A percentile compares a stretch with the other conserved stretches of the same genome.
These are phyloP conservation scores for Bonia amplexicaulis DNA, from an alignment of 176 grass and related monocot species.

Conservation along the genomic window DNA sequence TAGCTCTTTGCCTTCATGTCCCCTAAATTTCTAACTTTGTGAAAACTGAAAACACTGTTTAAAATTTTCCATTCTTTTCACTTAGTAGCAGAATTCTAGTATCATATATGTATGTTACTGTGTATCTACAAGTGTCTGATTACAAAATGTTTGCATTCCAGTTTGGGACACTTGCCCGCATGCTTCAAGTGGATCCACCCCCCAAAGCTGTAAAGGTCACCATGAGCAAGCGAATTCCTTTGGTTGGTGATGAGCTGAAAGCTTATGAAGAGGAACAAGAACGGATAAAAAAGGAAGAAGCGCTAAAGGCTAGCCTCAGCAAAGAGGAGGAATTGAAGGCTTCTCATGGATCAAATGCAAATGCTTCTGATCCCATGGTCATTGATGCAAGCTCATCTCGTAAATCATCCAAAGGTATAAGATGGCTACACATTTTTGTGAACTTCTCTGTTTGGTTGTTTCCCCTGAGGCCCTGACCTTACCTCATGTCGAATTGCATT, in stretches of 20 bases:
- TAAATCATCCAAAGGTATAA: conserved; percentile 64
- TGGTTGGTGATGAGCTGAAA: conserved; percentile 88
- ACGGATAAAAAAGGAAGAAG: conserved; percentile 78
- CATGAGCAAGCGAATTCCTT: conserved; percentile 82
- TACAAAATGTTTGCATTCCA: conserved; percentile 22
- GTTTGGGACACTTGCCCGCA: conserved; percentile 97
- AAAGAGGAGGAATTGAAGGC: conserved; percentile 73
- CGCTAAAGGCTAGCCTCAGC: conserved; percentile 53
- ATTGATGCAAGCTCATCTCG: conserved; percentile 58
- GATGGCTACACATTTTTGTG: not conserved
- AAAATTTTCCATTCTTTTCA: not conserved
- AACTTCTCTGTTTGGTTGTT: not conserved
- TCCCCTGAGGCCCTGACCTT: not conserved
- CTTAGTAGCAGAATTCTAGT: not conserved
- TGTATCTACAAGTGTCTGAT: conserved; percentile 4
- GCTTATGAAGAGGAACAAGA: conserved; percentile 89
- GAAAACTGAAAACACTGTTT: not conserved
- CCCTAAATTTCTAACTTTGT: not conserved
- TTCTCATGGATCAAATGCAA: conserved; percentile 67
- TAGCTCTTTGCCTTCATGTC: not conserved
- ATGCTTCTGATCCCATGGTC: conserved; percentile 53
- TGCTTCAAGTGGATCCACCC: conserved; percentile 99
- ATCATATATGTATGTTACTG: conserved; percentile 3
- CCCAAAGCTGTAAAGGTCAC: conserved; percentile 95
- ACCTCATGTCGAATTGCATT: not conserved